phyloP scores from a whole-genome alignment of 495 filamentous ascomycete species.

The Penicillium robsamsonii region DNA sequence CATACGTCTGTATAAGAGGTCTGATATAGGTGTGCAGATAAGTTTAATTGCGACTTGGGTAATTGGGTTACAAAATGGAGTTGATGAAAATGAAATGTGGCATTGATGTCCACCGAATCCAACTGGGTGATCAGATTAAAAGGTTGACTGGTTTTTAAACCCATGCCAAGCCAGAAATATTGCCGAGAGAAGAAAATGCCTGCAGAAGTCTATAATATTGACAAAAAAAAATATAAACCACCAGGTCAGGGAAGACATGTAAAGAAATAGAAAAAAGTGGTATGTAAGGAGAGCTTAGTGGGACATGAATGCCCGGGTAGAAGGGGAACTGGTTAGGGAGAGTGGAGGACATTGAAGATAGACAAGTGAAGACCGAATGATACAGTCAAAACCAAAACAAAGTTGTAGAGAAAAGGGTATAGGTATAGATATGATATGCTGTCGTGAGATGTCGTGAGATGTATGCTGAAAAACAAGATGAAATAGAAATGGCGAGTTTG shows the following conservation, averaged over 20 bases:
- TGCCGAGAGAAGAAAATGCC: no score
- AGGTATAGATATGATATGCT: not conserved
- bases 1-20: not conserved
- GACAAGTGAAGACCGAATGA: not conserved
- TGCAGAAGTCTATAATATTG: not conserved
- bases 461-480: constrained; percentile 1
- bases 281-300: not conserved
- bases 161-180: no score
- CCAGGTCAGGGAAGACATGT: not conserved
- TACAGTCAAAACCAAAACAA: not conserved
- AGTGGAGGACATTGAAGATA: not conserved
- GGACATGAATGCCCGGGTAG: not conserved
- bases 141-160: no score
- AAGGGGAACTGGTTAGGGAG: not conserved
- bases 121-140: not conserved
- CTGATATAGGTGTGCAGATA: not conserved
- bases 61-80: not conserved
- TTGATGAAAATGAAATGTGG: not conserved
- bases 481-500: not conserved
- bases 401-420: not conserved
- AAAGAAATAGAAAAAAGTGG: not conserved
- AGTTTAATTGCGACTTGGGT: not conserved
- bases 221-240: not conserved
- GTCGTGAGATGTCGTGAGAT: constrained; percentile 9
- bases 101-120: not conserved